Evolutionary conservation across 768 basidiomycete species (phyloP).

Genomic region (Russula sp.): DNA sequence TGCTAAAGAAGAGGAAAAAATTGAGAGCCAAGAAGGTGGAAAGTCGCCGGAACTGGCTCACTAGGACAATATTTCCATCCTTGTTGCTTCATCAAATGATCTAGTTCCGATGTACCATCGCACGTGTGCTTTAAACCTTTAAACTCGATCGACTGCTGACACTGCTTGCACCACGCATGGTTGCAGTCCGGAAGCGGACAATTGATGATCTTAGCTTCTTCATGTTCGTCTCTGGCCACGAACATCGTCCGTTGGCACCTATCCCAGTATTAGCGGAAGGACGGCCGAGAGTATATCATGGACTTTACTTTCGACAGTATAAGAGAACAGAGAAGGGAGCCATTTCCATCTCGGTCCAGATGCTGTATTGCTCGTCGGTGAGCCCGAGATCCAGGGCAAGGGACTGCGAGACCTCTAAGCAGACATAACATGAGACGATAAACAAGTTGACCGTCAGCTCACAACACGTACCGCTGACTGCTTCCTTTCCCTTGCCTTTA

Average conservation of each 20-base stretch:
- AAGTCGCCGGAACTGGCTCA: conserved; percentile 28
- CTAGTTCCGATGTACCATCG: conserved; percentile 38
- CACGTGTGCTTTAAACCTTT: conserved; percentile 34
- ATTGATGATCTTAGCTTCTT: conserved; percentile 28
- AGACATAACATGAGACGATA: background rate
- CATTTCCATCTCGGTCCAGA: conserved; percentile 49
- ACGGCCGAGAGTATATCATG: background rate
- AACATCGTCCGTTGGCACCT: conserved; percentile 32
- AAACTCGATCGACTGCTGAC: conserved; percentile 33
- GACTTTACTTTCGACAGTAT: conserved; percentile 49
- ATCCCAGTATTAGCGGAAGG: background rate
- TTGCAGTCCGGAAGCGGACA: conserved; percentile 37
- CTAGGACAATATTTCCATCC: conserved; percentile 41
- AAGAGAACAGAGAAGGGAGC: conserved; percentile 43
- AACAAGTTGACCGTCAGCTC: background rate
- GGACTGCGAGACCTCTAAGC: conserved; percentile 40
- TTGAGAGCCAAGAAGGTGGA: background rate
- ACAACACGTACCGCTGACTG: conserved; percentile 38
- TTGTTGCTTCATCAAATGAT: conserved; percentile 33
- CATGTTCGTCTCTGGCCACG: conserved; percentile 36
- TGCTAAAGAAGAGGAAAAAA: conserved; percentile 34
- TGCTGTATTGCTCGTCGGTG: conserved; percentile 41
- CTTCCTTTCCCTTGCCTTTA: conserved; percentile 26
- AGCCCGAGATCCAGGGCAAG: conserved; percentile 49
- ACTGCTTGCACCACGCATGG: conserved; percentile 38